Conservation (phyloP, 352 stramenopile genomes). For the Blastocystis sp. region DNA sequence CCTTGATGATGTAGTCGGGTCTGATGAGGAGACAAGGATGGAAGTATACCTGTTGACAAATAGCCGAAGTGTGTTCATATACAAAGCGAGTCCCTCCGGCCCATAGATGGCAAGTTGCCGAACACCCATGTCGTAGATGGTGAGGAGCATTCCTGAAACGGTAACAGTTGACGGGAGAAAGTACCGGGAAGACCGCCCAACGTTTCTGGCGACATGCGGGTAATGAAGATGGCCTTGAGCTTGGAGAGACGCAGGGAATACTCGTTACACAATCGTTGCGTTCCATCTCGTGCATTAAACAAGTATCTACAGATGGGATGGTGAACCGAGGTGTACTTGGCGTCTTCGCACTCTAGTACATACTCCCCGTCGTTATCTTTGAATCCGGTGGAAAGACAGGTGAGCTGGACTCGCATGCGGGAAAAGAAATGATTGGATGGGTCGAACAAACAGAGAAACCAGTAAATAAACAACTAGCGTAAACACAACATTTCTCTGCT, state of each 20-base stretch:
- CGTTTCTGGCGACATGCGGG: conserved; percentile 1
- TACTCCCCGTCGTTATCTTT: conserved; percentile 22
- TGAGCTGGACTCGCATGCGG: background rate
- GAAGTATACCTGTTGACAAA: conserved; percentile 27
- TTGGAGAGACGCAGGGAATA: conserved; percentile 29
- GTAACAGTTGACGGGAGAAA: background rate
- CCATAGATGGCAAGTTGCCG: conserved; percentile 28
- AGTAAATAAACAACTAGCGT: too few species aligned
- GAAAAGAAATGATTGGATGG: background rate
- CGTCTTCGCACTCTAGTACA: conserved; percentile 24
- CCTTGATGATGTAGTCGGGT: background rate
- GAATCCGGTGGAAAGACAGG: conserved; percentile 30
- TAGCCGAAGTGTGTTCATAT: conserved; percentile 2
- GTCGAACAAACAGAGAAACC: too few species aligned
- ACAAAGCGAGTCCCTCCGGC: background rate
- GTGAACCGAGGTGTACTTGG: background rate
- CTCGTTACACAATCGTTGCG: conserved; percentile 11
- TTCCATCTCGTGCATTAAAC: conserved; percentile 32
- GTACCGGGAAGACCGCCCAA: conserved; percentile 37
- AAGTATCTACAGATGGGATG: background rate
- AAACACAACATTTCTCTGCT: conserved; percentile 1
- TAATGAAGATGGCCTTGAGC: conserved; percentile 17
- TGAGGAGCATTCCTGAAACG: conserved; percentile 20
- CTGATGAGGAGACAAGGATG: background rate
- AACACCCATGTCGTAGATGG: conserved; percentile 53